These are phyloP conservation scores for Gardenia jasminoides DNA, from an alignment of 257 asterid genomes.

Conservation along the genomic window DNA sequence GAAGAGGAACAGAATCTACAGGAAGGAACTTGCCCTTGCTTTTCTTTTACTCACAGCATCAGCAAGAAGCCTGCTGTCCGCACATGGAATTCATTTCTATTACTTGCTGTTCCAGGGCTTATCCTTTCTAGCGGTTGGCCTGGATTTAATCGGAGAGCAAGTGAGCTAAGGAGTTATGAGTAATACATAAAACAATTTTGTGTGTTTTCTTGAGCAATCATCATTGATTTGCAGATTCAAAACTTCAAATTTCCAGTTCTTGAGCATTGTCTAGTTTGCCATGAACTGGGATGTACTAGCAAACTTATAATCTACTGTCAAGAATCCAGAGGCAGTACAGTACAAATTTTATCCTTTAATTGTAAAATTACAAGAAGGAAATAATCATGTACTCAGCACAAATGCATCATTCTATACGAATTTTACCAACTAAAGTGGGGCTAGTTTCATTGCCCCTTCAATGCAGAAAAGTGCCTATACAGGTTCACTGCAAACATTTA, in stretches of 20 bases:
- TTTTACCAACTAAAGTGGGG: not conserved
- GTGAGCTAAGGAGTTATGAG: conserved; percentile 39
- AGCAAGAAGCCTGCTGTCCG: conserved; percentile 70
- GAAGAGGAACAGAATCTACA: conserved; percentile 68
- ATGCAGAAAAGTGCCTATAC: no score
- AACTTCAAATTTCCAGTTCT: not conserved
- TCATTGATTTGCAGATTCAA: not conserved
- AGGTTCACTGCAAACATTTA: no score
- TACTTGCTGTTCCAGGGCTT: conserved; percentile 86
- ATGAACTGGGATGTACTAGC: conserved; percentile 7
- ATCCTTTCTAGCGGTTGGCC: conserved; percentile 73
- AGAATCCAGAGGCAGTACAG: conserved; percentile 15
- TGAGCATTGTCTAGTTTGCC: not conserved
- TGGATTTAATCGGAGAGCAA: conserved; percentile 92
- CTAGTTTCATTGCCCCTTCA: not conserved
- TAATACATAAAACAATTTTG: not conserved
- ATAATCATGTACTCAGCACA: conserved; percentile 7
- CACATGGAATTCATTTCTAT: conserved; percentile 91
- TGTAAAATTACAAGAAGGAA: conserved; percentile 13
- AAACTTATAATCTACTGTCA: conserved; percentile 6
- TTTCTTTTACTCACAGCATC: conserved; percentile 83
- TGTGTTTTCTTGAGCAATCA: not conserved
- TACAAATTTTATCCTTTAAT: not conserved
- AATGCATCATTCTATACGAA: conserved; percentile 1
- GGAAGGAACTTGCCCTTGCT: conserved; percentile 79